Evolutionary conservation across 768 basidiomycete genomes (phyloP).

Genomic region (Lentinula raphanica): DNA sequence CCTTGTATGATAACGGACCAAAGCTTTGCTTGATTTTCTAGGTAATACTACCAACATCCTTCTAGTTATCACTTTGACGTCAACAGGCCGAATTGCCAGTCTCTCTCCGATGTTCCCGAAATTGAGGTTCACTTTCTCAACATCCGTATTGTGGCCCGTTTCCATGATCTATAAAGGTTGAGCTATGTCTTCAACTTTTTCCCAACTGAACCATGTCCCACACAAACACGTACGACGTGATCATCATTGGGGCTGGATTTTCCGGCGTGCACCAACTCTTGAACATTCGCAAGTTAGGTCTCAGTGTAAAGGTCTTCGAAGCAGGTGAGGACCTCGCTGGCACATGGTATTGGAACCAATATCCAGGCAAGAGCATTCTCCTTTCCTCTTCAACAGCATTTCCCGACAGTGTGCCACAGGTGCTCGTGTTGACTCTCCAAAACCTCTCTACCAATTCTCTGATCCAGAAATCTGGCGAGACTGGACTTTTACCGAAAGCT

Average conservation of each 20-base stretch:
- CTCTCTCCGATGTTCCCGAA: no score
- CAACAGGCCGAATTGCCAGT: no score
- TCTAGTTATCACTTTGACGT: no score
- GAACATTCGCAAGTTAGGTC: not conserved
- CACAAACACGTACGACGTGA: not conserved
- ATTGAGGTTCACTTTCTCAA: no score
- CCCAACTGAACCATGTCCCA: not conserved
- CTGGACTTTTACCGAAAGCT: not conserved
- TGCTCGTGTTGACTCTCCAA: conserved; percentile 1
- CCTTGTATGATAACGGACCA: no score
- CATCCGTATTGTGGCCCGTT: no score
- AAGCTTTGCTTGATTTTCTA: no score
- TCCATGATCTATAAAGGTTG: not conserved
- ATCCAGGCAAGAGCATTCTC: not conserved
- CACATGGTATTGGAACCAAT: conserved; percentile 2
- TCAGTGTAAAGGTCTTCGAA: conserved; percentile 1
- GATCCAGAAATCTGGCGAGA: not conserved
- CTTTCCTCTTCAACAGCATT: not conserved
- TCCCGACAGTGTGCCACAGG: no score
- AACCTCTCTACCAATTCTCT: conserved; percentile 7
- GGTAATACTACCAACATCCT: no score
- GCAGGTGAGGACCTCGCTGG: not conserved
- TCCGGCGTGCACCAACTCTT: not conserved
- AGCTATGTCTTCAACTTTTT: not conserved
- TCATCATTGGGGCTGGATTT: conserved; percentile 4